phyloP scores from a whole-genome alignment of 1,139 yeast species.

The Candida tunisiensis region DNA sequence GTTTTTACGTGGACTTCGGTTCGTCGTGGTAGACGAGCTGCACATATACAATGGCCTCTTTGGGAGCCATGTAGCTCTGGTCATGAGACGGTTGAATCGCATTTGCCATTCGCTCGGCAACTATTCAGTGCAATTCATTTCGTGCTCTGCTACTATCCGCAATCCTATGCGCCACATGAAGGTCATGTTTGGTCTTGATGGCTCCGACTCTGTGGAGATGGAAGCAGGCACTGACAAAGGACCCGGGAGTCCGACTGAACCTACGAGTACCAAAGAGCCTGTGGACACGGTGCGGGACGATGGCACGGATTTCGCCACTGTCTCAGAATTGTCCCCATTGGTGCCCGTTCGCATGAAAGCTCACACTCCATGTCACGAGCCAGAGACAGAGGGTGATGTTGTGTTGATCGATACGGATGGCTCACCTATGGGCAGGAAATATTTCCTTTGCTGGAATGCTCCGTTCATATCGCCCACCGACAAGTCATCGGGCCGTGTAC shows the following conservation, averaged over 20 bases:
- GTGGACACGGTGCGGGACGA: too few relatives aligned
- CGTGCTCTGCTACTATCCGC: conserved; percentile 86
- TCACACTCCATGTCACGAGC: too few relatives aligned
- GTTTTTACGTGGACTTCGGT: conserved; percentile 45
- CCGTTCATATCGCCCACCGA: conserved; percentile 47
- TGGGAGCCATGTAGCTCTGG: conserved; percentile 81
- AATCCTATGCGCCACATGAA: conserved; percentile 58
- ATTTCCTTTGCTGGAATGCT: conserved; percentile 71
- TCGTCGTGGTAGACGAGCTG: conserved; percentile 71
- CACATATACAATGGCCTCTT: conserved; percentile 83
- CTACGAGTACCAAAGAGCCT: too few relatives aligned
- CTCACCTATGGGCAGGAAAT: conserved; percentile 69
- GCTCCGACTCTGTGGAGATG: too few relatives aligned
- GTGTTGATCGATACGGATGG: conserved; percentile 60
- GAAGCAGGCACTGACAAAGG: too few relatives aligned
- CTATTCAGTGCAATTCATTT: conserved; percentile 39
- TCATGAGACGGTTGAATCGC: conserved; percentile 62
- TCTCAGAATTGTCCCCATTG: too few relatives aligned
- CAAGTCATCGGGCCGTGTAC: conserved; percentile 42
- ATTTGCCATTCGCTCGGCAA: conserved; percentile 40
- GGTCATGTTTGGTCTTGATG: conserved; percentile 47
- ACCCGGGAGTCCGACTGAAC: too few relatives aligned
- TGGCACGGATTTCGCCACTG: too few relatives aligned
- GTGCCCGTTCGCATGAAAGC: too few relatives aligned
- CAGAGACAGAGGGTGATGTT: too few relatives aligned